Percentiles rank a stretch among this genome's conserved stretches.
These are phyloP conservation scores for Mycosphaerella arachidis DNA, from an alignment of 2,329 filamentous ascomycete genomes.

Conservation along the genomic window DNA sequence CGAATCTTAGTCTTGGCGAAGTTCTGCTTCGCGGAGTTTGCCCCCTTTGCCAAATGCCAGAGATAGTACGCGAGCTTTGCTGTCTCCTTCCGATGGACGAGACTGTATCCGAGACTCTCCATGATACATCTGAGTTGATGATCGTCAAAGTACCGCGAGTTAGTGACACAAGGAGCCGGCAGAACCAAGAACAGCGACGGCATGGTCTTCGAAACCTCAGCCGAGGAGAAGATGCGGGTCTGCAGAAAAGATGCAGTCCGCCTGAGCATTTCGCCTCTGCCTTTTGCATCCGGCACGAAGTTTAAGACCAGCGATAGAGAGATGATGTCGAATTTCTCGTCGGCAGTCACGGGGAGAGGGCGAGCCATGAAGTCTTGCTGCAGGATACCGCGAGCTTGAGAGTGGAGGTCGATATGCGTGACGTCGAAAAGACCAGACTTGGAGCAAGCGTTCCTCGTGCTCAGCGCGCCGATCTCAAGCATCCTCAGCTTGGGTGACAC, in stretches of 20 bases:
- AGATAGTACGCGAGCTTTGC: slow-evolving; percentile 84
- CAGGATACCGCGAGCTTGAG: slow-evolving; percentile 72
- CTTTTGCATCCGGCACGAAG: slow-evolving; percentile 74
- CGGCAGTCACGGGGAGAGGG: slow-evolving; percentile 60
- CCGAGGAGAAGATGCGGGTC: slow-evolving; percentile 3
- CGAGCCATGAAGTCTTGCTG: slow-evolving; percentile 94
- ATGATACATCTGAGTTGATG: slow-evolving; percentile 67
- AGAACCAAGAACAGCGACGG: slow-evolving; percentile 73
- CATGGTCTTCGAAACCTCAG: slow-evolving; percentile 1
- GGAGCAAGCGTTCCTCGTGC: slow-evolving; percentile 78
- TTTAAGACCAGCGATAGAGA: slow-evolving; percentile 91
- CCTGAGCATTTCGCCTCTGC: slow-evolving; percentile 78
- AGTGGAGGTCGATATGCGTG: slow-evolving; percentile 83
- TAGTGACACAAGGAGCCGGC: slow-evolving; percentile 79
- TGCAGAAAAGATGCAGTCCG: slow-evolving; percentile 67
- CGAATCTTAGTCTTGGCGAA: slow-evolving; percentile 74
- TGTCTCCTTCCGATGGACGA: slow-evolving; percentile 65
- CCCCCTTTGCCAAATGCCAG: slow-evolving; percentile 55
- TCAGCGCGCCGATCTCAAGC: slow-evolving; percentile 86
- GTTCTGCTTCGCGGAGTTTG: slow-evolving; percentile 24
- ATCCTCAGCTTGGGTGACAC: slow-evolving; percentile 51
- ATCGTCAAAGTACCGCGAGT: slow-evolving; percentile 85
- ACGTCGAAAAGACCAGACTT: slow-evolving; percentile 66
- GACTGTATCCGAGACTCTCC: slow-evolving; percentile 66
- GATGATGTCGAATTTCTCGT: slow-evolving; percentile 77